Conservation (phyloP, 148 eudicot genomes). For the Simmondsia chinensis region DNA sequence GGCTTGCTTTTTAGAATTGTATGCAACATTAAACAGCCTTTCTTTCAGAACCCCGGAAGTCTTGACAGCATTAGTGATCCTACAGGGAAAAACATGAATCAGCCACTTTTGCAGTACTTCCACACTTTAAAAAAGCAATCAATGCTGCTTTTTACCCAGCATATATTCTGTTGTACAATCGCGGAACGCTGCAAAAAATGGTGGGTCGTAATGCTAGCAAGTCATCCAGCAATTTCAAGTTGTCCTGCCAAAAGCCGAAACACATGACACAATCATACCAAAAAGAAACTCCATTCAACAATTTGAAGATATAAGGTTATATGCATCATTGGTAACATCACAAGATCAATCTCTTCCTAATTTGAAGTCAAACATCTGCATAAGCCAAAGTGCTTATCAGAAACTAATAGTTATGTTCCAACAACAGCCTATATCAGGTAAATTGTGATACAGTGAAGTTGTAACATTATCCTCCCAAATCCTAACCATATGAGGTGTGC, state of each 20-base stretch:
- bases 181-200: constrained; percentile 91
- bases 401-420: too few relatives aligned
- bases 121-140: constrained; percentile 1
- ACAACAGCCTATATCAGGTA: too few relatives aligned
- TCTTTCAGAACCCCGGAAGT: constrained; percentile 75
- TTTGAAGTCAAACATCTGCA: too few relatives aligned
- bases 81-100: constrained; percentile 16
- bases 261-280: too few relatives aligned
- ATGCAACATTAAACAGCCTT: constrained; percentile 77
- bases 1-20: constrained; percentile 93
- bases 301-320: too few relatives aligned
- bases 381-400: too few relatives aligned
- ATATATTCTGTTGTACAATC: constrained; percentile 91
- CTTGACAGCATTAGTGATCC: constrained; percentile 83
- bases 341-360: too few relatives aligned
- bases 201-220: constrained; percentile 76
- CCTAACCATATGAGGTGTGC: too few relatives aligned
- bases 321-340: too few relatives aligned
- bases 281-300: background rate
- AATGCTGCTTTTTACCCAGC: constrained; percentile 52
- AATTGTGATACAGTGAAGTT: too few relatives aligned
- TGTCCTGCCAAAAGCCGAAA: constrained; percentile 52
- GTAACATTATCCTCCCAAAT: too few relatives aligned
- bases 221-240: constrained; percentile 93
- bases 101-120: constrained; percentile 1